Percentiles rank a stretch among this genome's conserved stretches.
These are phyloP conservation scores for Alternaria metachromatica DNA, from an alignment of 2,329 filamentous ascomycete genomes.

Conservation along the genomic window DNA sequence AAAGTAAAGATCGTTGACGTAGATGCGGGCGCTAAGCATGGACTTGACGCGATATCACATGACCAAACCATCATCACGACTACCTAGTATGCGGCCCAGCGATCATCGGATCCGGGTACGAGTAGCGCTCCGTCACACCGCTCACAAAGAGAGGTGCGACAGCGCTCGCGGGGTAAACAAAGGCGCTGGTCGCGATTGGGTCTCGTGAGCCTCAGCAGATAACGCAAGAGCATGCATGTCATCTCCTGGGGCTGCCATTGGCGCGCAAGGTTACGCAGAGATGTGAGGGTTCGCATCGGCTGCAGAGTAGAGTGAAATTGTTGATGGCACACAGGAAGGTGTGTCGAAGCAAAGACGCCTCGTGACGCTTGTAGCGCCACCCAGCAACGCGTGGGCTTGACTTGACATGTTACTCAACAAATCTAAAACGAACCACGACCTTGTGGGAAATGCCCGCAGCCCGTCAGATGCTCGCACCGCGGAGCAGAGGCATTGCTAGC, in stretches of 20 bases:
- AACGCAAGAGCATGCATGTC: constrained; percentile 27
- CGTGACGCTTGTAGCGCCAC: constrained; percentile 26
- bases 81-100: neutral
- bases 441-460: neutral
- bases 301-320: constrained; percentile 1
- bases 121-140: constrained; percentile 7
- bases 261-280: constrained; percentile 13
- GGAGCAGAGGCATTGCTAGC: neutral
- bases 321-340: constrained; percentile 1
- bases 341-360: constrained; percentile 7
- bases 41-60: constrained; percentile 19
- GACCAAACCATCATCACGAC: neutral
- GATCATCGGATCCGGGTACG: constrained; percentile 5
- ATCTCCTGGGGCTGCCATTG: constrained; percentile 17
- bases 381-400: constrained; percentile 14
- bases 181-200: constrained; percentile 5
- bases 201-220: constrained; percentile 26
- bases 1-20: constrained; percentile 13
- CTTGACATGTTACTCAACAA: constrained; percentile 20
- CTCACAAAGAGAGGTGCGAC: constrained; percentile 5
- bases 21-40: neutral
- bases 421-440: constrained; percentile 1
- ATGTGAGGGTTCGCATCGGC: constrained; percentile 10
- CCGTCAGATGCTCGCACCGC: neutral
- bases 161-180: constrained; percentile 8